Conservation (phyloP, 306 rosid genomes). For the Cucumis cinereus region DNA sequence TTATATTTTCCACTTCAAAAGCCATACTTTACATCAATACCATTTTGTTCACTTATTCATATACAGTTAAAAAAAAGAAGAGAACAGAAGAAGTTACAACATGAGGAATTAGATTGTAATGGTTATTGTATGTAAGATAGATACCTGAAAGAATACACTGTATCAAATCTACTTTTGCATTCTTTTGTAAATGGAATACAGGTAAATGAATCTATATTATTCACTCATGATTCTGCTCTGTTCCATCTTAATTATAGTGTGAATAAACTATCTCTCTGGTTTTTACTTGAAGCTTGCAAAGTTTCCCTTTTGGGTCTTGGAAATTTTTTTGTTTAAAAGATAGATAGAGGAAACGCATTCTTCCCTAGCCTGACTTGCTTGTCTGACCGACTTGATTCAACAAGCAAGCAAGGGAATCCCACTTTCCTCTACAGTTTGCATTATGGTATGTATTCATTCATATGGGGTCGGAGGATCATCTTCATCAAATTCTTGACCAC, state of each 20-base stretch:
- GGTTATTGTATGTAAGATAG: constrained; percentile 19
- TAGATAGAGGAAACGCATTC: background rate
- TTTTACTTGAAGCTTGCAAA: background rate
- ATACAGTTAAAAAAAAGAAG: background rate
- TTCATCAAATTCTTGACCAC: background rate
- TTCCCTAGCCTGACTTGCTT: background rate
- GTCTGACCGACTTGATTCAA: background rate
- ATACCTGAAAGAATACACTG: constrained; percentile 13
- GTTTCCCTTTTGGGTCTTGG: background rate
- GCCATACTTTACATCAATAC: background rate
- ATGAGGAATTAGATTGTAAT: constrained; percentile 10
- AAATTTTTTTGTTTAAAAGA: background rate
- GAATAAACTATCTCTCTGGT: background rate
- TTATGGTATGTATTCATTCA: background rate
- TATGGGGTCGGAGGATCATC: background rate
- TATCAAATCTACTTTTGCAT: constrained; percentile 17
- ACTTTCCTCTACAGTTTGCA: background rate
- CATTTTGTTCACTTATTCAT: constrained; percentile 1
- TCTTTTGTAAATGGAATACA: constrained; percentile 43
- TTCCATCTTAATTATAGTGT: background rate
- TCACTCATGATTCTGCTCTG: background rate
- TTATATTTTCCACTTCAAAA: background rate
- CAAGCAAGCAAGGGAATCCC: background rate
- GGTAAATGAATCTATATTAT: constrained; percentile 16
- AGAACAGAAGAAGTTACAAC: background rate